Evolutionary conservation across 306 rosid genomes (phyloP).

Genomic region (Urtica urens): DNA sequence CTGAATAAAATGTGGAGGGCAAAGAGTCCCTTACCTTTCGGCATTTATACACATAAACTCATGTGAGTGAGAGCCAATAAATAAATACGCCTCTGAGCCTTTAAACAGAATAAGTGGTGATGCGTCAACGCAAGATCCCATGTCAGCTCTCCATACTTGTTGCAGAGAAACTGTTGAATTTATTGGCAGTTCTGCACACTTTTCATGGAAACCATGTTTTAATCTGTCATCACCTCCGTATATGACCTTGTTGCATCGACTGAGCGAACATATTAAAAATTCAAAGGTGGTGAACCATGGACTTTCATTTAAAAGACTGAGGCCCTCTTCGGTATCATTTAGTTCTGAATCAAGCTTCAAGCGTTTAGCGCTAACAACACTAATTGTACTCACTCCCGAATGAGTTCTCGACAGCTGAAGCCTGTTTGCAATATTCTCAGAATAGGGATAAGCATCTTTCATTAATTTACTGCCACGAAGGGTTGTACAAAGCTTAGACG

Average conservation of each 20-base stretch:
- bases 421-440: constrained; percentile 19
- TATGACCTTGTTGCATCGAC: constrained; percentile 68
- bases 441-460: constrained; percentile 25
- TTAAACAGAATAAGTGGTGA: constrained; percentile 66
- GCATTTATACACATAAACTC: constrained; percentile 74
- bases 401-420: constrained; percentile 8
- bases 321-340: constrained; percentile 20
- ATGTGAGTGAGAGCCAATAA: constrained; percentile 83
- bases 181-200: constrained; percentile 30
- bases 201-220: constrained; percentile 21
- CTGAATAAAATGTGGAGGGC: neutral
- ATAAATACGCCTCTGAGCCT: constrained; percentile 43
- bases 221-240: constrained; percentile 23
- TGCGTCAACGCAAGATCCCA: constrained; percentile 93
- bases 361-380: constrained; percentile 33
- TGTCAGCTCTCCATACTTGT: constrained; percentile 59
- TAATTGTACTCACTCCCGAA: constrained; percentile 18
- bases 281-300: constrained; percentile 36
- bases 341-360: constrained; percentile 26
- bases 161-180: constrained; percentile 33
- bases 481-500: constrained; percentile 55
- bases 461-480: constrained; percentile 38
- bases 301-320: constrained; percentile 10
- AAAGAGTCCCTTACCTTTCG: constrained; percentile 40
- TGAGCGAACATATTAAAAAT: constrained; percentile 47